These are phyloP conservation scores for Xylariales sp. DNA, from an alignment of 2,329 filamentous ascomycete genomes.

Conservation along the genomic window DNA sequence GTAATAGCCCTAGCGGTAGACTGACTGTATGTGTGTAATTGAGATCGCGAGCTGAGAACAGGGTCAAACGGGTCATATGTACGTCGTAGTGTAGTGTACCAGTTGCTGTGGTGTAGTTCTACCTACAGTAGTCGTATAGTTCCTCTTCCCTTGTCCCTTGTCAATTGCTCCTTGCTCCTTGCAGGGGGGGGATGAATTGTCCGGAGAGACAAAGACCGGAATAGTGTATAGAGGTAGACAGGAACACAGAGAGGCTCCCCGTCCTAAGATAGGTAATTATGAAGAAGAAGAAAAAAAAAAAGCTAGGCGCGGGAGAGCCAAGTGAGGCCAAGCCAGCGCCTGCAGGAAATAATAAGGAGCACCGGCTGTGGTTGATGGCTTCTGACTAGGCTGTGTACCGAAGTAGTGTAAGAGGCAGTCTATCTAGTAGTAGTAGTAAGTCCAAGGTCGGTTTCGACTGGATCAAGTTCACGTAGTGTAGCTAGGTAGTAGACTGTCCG, in stretches of 20 bases:
- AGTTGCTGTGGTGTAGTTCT: conserved; percentile 2
- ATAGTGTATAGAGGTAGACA: conserved; percentile 20
- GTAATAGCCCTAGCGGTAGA: conserved; percentile 11
- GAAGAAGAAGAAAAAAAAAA: conserved; percentile 18
- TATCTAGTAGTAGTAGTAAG: conserved; percentile 29
- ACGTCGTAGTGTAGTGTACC: conserved; percentile 19
- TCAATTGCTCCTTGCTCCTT: conserved; percentile 27
- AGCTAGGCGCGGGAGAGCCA: conserved; percentile 37
- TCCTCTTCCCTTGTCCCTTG: conserved; percentile 24
- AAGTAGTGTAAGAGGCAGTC: conserved; percentile 9
- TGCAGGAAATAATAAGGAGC: conserved; percentile 35
- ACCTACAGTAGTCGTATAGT: conserved; percentile 5
- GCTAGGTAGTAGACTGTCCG: conserved; percentile 8
- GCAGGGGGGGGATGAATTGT: conserved; percentile 32
- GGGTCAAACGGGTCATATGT: conserved; percentile 35
- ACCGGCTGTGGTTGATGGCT: conserved; percentile 21
- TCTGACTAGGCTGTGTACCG: conserved; percentile 22
- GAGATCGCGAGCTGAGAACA: conserved; percentile 37
- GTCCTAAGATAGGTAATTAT: conserved; percentile 20
- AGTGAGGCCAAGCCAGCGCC: conserved; percentile 36
- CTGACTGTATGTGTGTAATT: conserved; percentile 9
- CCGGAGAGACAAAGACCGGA: conserved; percentile 39
- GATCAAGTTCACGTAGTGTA: conserved; percentile 3
- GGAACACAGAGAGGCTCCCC: conserved; percentile 32
- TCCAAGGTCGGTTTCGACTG: conserved; percentile 14